Conservation (phyloP, 2,329 filamentous ascomycete genomes). For the Aspergillus sp. region DNA sequence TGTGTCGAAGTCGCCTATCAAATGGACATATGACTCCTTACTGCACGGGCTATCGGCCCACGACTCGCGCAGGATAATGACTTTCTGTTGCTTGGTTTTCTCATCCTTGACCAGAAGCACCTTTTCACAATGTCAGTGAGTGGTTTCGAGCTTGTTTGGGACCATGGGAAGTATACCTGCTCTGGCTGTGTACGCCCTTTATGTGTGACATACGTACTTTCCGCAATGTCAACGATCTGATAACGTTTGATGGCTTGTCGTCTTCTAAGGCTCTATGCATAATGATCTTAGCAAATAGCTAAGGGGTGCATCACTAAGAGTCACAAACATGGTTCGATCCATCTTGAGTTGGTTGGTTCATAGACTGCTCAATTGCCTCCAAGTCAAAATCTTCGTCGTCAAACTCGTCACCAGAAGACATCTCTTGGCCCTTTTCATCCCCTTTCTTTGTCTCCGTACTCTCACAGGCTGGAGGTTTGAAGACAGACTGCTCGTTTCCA, state of each 20-base stretch:
- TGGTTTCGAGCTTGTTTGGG: neutral
- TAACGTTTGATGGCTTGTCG: slow-evolving; percentile 75
- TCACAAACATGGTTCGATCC: slow-evolving; percentile 59
- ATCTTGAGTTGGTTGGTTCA: slow-evolving; percentile 52
- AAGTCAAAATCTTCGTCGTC: slow-evolving; percentile 57
- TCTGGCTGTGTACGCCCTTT: slow-evolving; percentile 53
- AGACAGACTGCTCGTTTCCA: slow-evolving; percentile 9
- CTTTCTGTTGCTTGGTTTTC: slow-evolving; percentile 53
- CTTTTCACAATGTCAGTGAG: slow-evolving; percentile 37
- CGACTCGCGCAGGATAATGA: slow-evolving; percentile 69
- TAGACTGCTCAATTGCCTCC: slow-evolving; percentile 53
- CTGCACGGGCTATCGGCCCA: slow-evolving; percentile 77
- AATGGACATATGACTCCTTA: slow-evolving; percentile 68
- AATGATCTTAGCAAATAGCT: slow-evolving; percentile 52
- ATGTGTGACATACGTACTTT: slow-evolving; percentile 57
- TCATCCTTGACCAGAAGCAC: slow-evolving; percentile 76
- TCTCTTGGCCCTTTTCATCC: slow-evolving; percentile 20
- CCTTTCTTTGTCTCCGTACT: slow-evolving; percentile 3
- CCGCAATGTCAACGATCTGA: slow-evolving; percentile 63
- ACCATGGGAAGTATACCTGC: slow-evolving; percentile 51
- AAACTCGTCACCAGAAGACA: slow-evolving; percentile 60
- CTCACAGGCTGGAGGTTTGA: slow-evolving; percentile 4
- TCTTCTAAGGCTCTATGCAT: slow-evolving; percentile 57
- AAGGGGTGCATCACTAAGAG: slow-evolving; percentile 26
- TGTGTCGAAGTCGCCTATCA: slow-evolving; percentile 67